Percentiles rank a stretch among this genome's conserved stretches.
These are phyloP conservation scores for Boletus eberwhitei DNA, from an alignment of 768 basidiomycete genomes.

Conservation along the genomic window DNA sequence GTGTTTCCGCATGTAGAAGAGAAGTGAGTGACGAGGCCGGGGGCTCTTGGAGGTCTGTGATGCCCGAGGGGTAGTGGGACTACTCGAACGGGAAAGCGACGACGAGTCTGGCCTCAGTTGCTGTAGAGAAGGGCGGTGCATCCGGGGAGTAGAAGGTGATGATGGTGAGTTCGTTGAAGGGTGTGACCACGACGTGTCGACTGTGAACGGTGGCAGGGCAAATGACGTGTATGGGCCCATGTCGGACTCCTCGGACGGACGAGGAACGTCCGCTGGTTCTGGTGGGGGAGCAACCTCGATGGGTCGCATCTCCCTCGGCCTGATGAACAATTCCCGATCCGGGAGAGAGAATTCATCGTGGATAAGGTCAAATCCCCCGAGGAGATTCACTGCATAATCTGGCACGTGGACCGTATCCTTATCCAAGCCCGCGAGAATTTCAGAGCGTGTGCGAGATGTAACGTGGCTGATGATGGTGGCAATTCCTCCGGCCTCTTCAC, in stretches of 20 bases:
- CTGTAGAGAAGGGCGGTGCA: slow-evolving; percentile 28
- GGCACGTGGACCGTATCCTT: slow-evolving; percentile 38
- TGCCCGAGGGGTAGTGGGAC: slow-evolving; percentile 27
- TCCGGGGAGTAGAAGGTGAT: slow-evolving; percentile 19
- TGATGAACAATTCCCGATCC: slow-evolving; percentile 29
- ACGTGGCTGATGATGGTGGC: slow-evolving; percentile 38
- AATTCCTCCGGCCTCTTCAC: slow-evolving; percentile 25
- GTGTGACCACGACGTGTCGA: slow-evolving; percentile 20
- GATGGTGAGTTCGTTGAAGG: slow-evolving; percentile 17
- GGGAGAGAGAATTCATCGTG: slow-evolving; percentile 33
- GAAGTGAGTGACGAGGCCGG: slow-evolving; percentile 25
- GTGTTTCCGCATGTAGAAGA: slow-evolving; percentile 33
- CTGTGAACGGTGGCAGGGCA: slow-evolving; percentile 26
- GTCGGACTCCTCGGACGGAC: slow-evolving; percentile 34
- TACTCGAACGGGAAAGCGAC: slow-evolving; percentile 31
- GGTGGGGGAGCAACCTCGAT: slow-evolving; percentile 28
- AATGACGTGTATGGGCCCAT: slow-evolving; percentile 33
- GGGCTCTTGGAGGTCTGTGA: slow-evolving; percentile 27
- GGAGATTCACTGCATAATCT: slow-evolving; percentile 43
- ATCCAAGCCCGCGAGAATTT: slow-evolving; percentile 36
- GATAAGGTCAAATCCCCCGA: slow-evolving; percentile 41
- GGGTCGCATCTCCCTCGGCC: slow-evolving; percentile 29
- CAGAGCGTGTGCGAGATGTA: slow-evolving; percentile 33
- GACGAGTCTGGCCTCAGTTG: slow-evolving; percentile 30
- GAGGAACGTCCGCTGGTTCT: slow-evolving; percentile 12